Evolutionary conservation across 192 early-diverging fungal genomes (phyloP).

Genomic region (Haplosporangium gracile): DNA sequence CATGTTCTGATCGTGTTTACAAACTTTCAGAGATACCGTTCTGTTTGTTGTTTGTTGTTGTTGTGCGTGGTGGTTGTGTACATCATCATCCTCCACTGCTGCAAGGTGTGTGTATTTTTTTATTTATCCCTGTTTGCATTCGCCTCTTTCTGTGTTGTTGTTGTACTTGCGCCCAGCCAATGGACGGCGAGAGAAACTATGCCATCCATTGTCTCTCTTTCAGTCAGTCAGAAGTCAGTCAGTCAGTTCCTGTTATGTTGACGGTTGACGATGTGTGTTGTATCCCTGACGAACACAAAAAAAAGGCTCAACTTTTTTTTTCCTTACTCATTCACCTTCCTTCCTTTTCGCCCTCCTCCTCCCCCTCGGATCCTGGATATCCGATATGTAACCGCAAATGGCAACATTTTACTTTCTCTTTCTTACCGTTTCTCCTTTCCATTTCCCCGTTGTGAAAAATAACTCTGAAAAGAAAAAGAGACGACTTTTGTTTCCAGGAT

Average conservation of each 20-base stretch:
- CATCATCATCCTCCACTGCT: neutral
- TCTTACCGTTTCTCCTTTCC: neutral
- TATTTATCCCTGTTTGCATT: neutral
- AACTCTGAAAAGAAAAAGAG: neutral
- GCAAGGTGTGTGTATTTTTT: neutral
- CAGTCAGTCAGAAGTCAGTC: too few species aligned
- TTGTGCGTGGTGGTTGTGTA: neutral
- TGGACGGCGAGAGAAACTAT: neutral
- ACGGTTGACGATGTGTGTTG: neutral
- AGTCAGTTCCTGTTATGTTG: too few species aligned
- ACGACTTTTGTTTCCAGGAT: constrained; percentile 1
- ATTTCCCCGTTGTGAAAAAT: neutral
- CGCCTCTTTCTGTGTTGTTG: neutral
- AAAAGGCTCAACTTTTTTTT: constrained; percentile 3
- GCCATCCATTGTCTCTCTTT: neutral
- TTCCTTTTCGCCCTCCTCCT: neutral
- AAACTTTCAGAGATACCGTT: neutral
- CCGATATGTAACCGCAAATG: constrained; percentile 4
- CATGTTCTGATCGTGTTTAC: neutral
- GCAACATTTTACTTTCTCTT: neutral
- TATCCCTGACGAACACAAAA: neutral
- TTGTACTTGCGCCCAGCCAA: constrained; percentile 1
- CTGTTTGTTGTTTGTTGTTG: neutral
- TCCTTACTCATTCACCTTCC: neutral
- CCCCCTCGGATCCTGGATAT: neutral